phyloP scores from a whole-genome alignment of 2,329 filamentous ascomycete species.

The Aspergillus ruber region DNA sequence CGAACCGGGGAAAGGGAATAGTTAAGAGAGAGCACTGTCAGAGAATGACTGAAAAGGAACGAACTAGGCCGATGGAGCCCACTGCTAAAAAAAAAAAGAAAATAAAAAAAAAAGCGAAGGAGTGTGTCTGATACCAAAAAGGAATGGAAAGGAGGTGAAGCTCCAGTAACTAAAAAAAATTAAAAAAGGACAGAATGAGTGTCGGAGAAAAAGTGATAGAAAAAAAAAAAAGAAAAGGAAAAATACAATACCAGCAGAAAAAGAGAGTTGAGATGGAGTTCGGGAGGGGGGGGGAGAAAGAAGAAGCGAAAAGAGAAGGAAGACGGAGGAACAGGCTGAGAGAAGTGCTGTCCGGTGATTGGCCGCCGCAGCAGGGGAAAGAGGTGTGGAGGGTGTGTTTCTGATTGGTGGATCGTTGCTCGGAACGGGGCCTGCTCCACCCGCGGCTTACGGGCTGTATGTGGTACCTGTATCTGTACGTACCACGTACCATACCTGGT shows the following conservation, averaged over 20 bases:
- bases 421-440: conserved; percentile 13
- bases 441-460: not conserved
- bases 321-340: conserved; percentile 13
- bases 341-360: conserved; percentile 7
- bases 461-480: not conserved
- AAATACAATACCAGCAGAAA: conserved; percentile 16
- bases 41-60: conserved; percentile 3
- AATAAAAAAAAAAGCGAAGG: conserved; percentile 4
- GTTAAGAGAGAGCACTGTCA: conserved; percentile 1
- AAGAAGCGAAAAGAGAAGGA: conserved; percentile 13
- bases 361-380: conserved; percentile 8
- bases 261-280: conserved; percentile 6
- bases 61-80: conserved; percentile 5
- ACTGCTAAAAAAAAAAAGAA: conserved; percentile 8
- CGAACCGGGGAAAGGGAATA: conserved; percentile 4
- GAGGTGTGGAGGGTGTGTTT: conserved; percentile 8
- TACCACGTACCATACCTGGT: not conserved
- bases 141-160: conserved; percentile 1
- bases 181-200: conserved; percentile 13
- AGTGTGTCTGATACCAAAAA: conserved; percentile 2
- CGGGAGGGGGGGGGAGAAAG: conserved; percentile 13
- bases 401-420: conserved; percentile 17
- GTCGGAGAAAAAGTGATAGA: conserved; percentile 9
- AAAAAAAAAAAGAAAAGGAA: conserved; percentile 17
- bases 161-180: conserved; percentile 3